These are phyloP conservation scores for Eutrema salsugineum DNA, from an alignment of 441 rosid species.

Conservation along the genomic window DNA sequence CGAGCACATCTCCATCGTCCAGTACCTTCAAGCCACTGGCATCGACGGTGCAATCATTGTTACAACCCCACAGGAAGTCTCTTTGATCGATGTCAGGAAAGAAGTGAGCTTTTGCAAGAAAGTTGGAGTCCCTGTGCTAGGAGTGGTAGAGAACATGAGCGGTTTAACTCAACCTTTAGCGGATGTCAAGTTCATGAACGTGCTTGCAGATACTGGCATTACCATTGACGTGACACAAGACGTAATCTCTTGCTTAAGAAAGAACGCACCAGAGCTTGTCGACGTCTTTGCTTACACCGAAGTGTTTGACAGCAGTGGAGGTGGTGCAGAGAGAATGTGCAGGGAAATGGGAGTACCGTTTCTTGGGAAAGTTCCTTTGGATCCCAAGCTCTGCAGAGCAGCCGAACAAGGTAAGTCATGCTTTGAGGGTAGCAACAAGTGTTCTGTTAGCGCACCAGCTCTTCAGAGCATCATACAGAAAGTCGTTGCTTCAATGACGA, in stretches of 20 bases:
- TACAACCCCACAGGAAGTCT: constrained; percentile 90
- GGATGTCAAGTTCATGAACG: constrained; percentile 61
- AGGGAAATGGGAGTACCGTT: constrained; percentile 84
- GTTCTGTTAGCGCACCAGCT: constrained; percentile 65
- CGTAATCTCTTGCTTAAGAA: constrained; percentile 42
- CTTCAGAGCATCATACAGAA: constrained; percentile 62
- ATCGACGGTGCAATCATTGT: constrained; percentile 90
- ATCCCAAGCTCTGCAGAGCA: constrained; percentile 91
- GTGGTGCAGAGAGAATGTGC: constrained; percentile 87
- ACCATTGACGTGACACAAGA: constrained; percentile 56
- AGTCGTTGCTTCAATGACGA: constrained; percentile 31
- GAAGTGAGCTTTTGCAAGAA: constrained; percentile 92
- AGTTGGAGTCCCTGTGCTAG: constrained; percentile 74
- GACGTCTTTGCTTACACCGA: constrained; percentile 47
- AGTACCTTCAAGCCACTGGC: constrained; percentile 71
- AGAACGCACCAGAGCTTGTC: constrained; percentile 72
- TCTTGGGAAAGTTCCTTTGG: constrained; percentile 90
- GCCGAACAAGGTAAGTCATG: constrained; percentile 91
- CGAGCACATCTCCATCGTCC: constrained; percentile 85
- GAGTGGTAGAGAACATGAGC: constrained; percentile 96
- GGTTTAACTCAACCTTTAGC: constrained; percentile 62
- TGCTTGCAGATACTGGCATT: constrained; percentile 46
- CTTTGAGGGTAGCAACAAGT: constrained; percentile 58
- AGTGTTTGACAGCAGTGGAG: constrained; percentile 81
- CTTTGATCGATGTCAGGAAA: constrained; percentile 89